phyloP scores from a whole-genome alignment of 208 protist species.

The Tritrichomonas foetus region DNA sequence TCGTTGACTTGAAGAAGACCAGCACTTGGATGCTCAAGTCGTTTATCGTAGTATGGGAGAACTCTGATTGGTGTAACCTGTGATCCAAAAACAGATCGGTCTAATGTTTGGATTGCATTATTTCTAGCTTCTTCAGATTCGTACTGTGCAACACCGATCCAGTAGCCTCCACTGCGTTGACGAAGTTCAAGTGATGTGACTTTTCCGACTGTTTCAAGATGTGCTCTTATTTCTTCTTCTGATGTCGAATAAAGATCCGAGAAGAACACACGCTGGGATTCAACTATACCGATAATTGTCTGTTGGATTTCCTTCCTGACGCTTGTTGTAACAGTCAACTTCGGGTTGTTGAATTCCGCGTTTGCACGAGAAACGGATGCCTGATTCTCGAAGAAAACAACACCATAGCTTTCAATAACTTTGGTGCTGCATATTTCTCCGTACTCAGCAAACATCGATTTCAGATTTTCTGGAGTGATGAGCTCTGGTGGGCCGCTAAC shows the following conservation, averaged over 20 bases:
- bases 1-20: neutral
- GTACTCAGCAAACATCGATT: neutral
- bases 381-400: neutral
- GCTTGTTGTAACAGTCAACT: neutral
- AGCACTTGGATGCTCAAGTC: neutral
- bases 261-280: neutral
- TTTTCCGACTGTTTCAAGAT: neutral
- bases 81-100: neutral
- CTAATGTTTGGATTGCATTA: neutral
- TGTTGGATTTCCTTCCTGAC: neutral
- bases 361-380: neutral
- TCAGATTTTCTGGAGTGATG: neutral
- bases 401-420: neutral
- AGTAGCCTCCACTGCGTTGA: neutral
- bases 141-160: neutral
- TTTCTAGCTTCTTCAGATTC: neutral
- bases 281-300: neutral
- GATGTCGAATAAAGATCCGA: neutral
- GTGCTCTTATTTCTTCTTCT: neutral
- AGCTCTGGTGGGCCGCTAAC: neutral
- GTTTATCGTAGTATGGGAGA: neutral
- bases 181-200: neutral
- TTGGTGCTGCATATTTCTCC: neutral
- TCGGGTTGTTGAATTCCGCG: neutral
- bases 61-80: neutral